Evolutionary conservation across 2,329 filamentous ascomycete species (phyloP).

Genomic region (Rachicladosporium sp.): DNA sequence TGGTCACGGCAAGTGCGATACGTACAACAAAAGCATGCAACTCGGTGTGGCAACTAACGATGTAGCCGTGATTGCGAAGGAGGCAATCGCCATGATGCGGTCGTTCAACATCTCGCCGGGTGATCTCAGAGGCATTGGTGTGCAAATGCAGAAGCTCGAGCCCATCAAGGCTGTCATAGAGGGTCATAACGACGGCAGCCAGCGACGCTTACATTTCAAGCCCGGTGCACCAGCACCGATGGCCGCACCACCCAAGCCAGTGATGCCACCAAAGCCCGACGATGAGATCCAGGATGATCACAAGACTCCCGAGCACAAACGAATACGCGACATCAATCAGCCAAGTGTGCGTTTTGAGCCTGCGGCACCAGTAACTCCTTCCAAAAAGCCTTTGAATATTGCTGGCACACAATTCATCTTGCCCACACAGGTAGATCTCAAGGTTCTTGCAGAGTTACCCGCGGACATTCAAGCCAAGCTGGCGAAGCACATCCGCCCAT

Average conservation of each 20-base stretch:
- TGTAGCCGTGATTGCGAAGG: constrained; percentile 58
- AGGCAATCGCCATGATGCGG: constrained; percentile 72
- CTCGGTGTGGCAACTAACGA: constrained; percentile 79
- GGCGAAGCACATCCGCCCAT: constrained; percentile 40
- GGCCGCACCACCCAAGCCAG: constrained; percentile 23
- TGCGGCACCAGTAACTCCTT: constrained; percentile 31
- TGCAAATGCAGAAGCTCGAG: constrained; percentile 89
- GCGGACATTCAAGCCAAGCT: constrained; percentile 69
- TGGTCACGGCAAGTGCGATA: constrained; percentile 90
- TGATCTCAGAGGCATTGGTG: constrained; percentile 80
- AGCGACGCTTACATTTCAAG: constrained; percentile 66
- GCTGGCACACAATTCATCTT: constrained; percentile 85
- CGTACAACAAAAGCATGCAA: constrained; percentile 73
- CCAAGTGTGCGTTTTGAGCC: constrained; percentile 26
- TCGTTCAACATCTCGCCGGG: constrained; percentile 77
- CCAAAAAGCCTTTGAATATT: constrained; percentile 60
- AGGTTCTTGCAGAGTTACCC: constrained; percentile 73
- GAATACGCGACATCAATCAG: constrained; percentile 15
- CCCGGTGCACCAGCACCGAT: constrained; percentile 20
- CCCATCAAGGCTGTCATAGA: constrained; percentile 51
- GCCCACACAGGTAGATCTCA: constrained; percentile 67
- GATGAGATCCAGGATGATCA: constrained; percentile 33
- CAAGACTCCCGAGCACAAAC: constrained; percentile 25
- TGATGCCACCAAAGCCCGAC: no score
- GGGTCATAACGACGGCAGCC: constrained; percentile 55